phyloP scores from a whole-genome alignment of 1,139 yeast species.

The Meyerozyma smithsonii region DNA sequence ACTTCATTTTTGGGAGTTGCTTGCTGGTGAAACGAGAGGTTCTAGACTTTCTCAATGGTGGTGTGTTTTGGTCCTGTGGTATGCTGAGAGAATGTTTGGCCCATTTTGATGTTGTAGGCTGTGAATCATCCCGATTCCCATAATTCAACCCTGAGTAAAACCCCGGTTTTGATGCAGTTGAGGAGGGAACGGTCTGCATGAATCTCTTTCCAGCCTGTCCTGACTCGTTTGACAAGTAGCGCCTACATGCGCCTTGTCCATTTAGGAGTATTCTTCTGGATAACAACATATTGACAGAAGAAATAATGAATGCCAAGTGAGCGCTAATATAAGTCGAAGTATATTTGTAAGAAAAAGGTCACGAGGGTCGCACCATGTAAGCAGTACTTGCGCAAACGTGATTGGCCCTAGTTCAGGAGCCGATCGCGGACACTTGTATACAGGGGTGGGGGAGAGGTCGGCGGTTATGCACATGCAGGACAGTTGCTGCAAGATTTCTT shows the following conservation, averaged over 20 bases:
- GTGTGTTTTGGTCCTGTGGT: conserved; percentile 11
- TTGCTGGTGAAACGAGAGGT: conserved; percentile 30
- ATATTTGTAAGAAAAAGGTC: conserved; percentile 1
- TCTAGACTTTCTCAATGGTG: conserved; percentile 32
- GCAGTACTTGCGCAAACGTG: not conserved
- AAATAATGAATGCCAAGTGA: not conserved
- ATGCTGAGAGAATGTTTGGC: conserved; percentile 20
- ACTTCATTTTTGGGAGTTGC: conserved; percentile 6
- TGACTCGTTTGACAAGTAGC: conserved; percentile 24
- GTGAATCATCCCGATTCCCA: conserved; percentile 9
- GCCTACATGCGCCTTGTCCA: conserved; percentile 4
- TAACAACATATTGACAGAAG: not conserved
- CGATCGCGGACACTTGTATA: not conserved
- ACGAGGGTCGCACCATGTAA: not conserved
- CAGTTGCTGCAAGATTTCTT: not conserved
- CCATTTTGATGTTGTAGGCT: conserved; percentile 16
- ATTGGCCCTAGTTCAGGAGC: not conserved
- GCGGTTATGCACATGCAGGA: no score
- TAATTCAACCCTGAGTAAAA: conserved; percentile 29
- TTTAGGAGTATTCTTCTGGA: not conserved
- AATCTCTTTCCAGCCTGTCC: conserved; percentile 31
- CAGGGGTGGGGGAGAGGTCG: not conserved
- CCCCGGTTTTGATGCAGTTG: conserved; percentile 16
- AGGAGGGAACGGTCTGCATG: conserved; percentile 37
- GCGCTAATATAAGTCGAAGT: not conserved